Conservation (phyloP, 495 filamentous ascomycete species). For the Staphylotrichum tortipilum region DNA sequence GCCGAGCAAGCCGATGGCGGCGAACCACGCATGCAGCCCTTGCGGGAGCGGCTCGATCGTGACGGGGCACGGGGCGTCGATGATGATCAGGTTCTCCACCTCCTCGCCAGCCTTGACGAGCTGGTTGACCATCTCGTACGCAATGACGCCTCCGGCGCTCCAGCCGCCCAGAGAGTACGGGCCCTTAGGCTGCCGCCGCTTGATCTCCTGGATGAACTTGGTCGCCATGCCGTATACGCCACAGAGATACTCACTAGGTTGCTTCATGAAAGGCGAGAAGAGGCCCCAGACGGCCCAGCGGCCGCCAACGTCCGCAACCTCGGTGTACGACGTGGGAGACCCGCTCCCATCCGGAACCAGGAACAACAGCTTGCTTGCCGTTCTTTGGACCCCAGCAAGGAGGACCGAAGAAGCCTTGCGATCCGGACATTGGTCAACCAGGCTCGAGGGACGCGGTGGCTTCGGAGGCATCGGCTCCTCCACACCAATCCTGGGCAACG, state of each 20-base stretch:
- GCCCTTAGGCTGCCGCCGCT: constrained; percentile 52
- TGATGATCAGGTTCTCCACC: constrained; percentile 67
- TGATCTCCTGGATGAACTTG: constrained; percentile 54
- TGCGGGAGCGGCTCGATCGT: constrained; percentile 69
- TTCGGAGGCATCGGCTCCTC: constrained; percentile 26
- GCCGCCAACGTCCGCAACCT: constrained; percentile 41
- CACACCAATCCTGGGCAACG: constrained; percentile 27
- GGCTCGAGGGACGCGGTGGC: constrained; percentile 37
- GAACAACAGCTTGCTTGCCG: constrained; percentile 53
- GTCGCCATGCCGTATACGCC: constrained; percentile 47
- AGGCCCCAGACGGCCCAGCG: constrained; percentile 54
- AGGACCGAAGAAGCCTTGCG: constrained; percentile 52
- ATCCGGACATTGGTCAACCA: constrained; percentile 58
- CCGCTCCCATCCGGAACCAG: constrained; percentile 74
- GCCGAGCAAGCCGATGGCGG: constrained; percentile 70
- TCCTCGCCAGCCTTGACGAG: constrained; percentile 57
- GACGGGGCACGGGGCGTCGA: constrained; percentile 75
- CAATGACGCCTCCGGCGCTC: constrained; percentile 83
- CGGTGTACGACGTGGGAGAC: constrained; percentile 54
- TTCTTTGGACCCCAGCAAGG: constrained; percentile 57
- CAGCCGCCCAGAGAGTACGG: constrained; percentile 68
- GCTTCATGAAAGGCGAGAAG: constrained; percentile 56
- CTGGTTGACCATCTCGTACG: constrained; percentile 72
- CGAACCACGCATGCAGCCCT: constrained; percentile 71
- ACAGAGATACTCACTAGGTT: constrained; percentile 46